Evolutionary conservation across 495 filamentous ascomycete genomes (phyloP).

Genomic region (Trichoderma gamsii): DNA sequence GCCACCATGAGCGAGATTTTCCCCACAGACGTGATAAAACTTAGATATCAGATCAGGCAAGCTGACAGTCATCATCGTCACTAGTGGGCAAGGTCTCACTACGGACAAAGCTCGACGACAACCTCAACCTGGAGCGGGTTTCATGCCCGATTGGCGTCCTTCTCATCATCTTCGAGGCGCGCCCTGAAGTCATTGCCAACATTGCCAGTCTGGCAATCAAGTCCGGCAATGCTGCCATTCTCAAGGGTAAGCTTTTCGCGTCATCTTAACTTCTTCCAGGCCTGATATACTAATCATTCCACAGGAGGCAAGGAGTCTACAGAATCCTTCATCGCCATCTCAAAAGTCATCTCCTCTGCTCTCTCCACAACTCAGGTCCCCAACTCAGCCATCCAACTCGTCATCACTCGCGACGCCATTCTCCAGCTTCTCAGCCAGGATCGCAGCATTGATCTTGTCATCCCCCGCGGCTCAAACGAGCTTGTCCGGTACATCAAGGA

Average conservation of each 20-base stretch:
- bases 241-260: slow-evolving; percentile 55
- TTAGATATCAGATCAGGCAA: not conserved
- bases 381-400: slow-evolving; percentile 80
- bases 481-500: slow-evolving; percentile 86
- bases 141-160: slow-evolving; percentile 94
- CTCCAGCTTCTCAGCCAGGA: slow-evolving; percentile 78
- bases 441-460: slow-evolving; percentile 85
- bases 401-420: slow-evolving; percentile 84
- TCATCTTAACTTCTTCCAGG: not conserved
- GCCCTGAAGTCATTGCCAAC: slow-evolving; percentile 97
- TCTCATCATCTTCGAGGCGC: slow-evolving; percentile 95
- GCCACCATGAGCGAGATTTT: not conserved
- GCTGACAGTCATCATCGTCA: not conserved
- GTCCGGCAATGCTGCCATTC: slow-evolving; percentile 92
- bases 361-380: slow-evolving; percentile 73
- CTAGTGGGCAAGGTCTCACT: slow-evolving; percentile 79
- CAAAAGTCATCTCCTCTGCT: slow-evolving; percentile 73
- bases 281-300: slow-evolving; percentile 3
- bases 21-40: not conserved
- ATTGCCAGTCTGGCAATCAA: slow-evolving; percentile 96
- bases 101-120: slow-evolving; percentile 83
- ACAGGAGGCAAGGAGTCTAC: slow-evolving; percentile 88
- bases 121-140: slow-evolving; percentile 73
- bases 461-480: slow-evolving; percentile 89
- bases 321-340: slow-evolving; percentile 85